phyloP scores from a whole-genome alignment of 495 filamentous ascomycete genomes.

The Barbatosphaeria neglecta region DNA sequence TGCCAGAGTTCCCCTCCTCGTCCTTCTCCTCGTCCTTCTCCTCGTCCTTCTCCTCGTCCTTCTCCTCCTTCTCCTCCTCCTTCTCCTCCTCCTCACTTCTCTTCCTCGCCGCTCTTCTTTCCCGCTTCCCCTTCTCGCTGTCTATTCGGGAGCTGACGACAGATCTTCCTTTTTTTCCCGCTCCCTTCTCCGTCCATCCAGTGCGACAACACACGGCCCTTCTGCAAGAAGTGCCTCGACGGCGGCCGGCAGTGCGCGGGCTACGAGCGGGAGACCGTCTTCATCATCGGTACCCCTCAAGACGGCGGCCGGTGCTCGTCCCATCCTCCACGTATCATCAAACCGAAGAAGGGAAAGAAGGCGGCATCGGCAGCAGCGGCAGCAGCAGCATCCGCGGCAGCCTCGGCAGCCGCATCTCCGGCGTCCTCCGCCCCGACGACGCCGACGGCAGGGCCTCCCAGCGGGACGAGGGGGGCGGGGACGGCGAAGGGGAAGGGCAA shows the following conservation, averaged over 20 bases:
- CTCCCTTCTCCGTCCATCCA: background rate
- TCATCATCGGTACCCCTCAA: slow-evolving; percentile 34
- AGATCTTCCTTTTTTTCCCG: background rate
- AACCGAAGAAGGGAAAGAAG: slow-evolving; percentile 14
- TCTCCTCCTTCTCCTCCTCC: background rate
- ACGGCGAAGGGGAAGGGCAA: too few species aligned
- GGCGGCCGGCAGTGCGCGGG: slow-evolving; percentile 50
- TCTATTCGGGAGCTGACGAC: background rate
- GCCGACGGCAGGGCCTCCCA: background rate
- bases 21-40: too few species aligned
- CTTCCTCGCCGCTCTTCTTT: background rate
- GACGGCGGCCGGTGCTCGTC: slow-evolving; percentile 33
- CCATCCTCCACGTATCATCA: slow-evolving; percentile 30
- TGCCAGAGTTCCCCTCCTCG: too few species aligned
- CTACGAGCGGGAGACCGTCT: slow-evolving; percentile 45
- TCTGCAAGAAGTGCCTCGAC: slow-evolving; percentile 52
- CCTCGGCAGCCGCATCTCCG: background rate
- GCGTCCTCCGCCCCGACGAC: background rate
- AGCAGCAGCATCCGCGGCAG: background rate
- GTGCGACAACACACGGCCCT: slow-evolving; percentile 52
- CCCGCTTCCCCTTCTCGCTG: background rate
- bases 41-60: too few species aligned
- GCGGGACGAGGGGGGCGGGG: too few species aligned
- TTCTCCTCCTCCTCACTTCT: background rate
- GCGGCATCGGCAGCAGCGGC: background rate